Base-by-base conservation (phyloP, 805 yeast species). In the Lachancea mirantina region DNA sequence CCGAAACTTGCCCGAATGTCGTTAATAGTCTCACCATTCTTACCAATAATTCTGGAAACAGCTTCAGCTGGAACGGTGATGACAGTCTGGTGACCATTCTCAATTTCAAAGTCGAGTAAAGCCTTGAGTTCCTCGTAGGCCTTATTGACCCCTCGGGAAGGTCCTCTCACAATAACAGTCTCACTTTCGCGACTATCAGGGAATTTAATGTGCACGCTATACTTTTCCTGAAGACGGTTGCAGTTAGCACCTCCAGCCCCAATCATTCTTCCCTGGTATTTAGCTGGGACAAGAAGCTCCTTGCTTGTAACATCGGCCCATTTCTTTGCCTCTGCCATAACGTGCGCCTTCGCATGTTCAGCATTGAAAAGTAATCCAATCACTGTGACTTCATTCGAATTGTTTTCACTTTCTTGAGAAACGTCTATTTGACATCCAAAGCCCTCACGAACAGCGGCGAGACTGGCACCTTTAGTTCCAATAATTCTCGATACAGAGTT, bases 11-110 rank as follows among this genome's bases (percentile, higher is more conserved):
- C 87, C 40, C 84, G 74, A 37, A 94, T 78, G 50, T 81, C 84
- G 41, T 78, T 82, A 50, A 92, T 80, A 32, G 70, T 72, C 40
- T 84, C 89, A 54, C 97, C 96, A 39, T 70, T 68, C 51, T 82
- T 85, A 49, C 98, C 98, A 55, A 92, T 87, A 38, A 92, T 77
- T 52, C 85, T 71, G 14, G 96, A 71, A 39, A 89, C 71, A n/a
- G 85, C 78, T 40, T 70, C 73, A 26, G 68, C 55, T 23, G 96
- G 94, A 32, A 92, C 78, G 28, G 62, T 54, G 24, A 89, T 55
- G n/a, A 64, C 61, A 43, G 74, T 67, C 37, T 72, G 69, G 61
- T 74, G 74, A 11, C 95, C 89, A 52, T 87, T 84, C 47, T 84
- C 95, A 50, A 72, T 78, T 59, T 88, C 97, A 57, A 80, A 92